Base-by-base conservation (phyloP, 2,329 filamentous ascomycete species). In the Stylonectria norvegica region DNA sequence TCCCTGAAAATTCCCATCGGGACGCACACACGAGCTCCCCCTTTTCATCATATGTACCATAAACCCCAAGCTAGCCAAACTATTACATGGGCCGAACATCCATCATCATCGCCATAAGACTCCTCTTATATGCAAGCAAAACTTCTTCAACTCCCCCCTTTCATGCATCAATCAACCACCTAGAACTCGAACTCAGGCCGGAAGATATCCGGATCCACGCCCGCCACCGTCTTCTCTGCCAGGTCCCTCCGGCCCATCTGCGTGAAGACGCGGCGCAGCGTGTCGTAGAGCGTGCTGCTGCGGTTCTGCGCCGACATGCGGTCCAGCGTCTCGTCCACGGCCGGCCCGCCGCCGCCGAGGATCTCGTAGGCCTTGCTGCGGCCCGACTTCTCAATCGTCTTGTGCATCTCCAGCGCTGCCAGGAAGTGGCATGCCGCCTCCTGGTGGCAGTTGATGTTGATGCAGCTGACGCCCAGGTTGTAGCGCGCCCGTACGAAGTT, bases 401-500 rank as follows among this genome's bases (percentile, higher is more conserved):
- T 90, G 73, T 98, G 93, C 90, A 98, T 96, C 39, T 85, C 85
- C 35, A 98, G 74, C 1, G 93, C 91, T 3, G 90, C 88, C 11
- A 98, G 78, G 42, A 98, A 78, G 67, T 98, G 93, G 45, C 89
- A 85, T 2, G 93, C 93, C 0, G 93, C 93, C 68, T 97, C 88
- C 12, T 87, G 85, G 63, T 89, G 90, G 66, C 91, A 96, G 39
- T 90, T 90, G 54, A 97, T 95, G 67, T 97, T 97, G 65, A 98
- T 97, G 66, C 93, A 97, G 44, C 82, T 88, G 8, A 97, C 93
- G 32, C 93, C 93, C 2, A 98, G 79, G 66, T 98, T 98, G 72
- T 98, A 98, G 31, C 93, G 79, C 3, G 93, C 93, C 43, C 93
- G 86, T 14, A 98, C 94, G 61, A 98, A 98, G 70, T 98, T 98